These are phyloP conservation scores for Aphanomyces cochlioides DNA, from an alignment of 352 stramenopile genomes.

Conservation along the genomic window DNA sequence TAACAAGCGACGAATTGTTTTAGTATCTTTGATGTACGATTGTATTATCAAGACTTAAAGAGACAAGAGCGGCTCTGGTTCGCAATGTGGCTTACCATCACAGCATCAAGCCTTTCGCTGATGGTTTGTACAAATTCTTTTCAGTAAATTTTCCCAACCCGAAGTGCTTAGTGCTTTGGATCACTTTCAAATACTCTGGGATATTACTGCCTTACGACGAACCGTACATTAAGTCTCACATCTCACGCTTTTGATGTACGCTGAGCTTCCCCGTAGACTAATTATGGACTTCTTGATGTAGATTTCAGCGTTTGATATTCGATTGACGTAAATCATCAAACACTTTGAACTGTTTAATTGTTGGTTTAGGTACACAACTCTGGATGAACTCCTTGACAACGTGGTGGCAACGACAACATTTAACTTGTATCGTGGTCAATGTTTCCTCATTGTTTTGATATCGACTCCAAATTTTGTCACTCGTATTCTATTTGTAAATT, in stretches of 20 bases:
- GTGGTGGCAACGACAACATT: constrained; percentile 4
- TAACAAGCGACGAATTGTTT: neutral
- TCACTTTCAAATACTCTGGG: neutral
- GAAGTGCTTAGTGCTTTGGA: constrained; percentile 1
- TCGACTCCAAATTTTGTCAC: neutral
- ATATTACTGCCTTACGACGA: neutral
- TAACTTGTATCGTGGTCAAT: constrained; percentile 14
- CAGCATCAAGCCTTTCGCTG: neutral
- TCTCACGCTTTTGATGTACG: neutral
- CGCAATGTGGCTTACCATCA: neutral
- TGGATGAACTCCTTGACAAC: neutral
- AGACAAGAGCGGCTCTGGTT: neutral
- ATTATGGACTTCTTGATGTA: neutral
- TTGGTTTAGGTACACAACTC: neutral
- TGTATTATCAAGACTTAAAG: neutral
- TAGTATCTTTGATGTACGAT: neutral
- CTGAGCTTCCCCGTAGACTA: neutral
- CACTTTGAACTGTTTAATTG: neutral
- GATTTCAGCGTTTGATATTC: neutral
- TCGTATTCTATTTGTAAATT: neutral
- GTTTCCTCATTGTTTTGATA: constrained; percentile 3
- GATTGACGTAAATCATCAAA: neutral
- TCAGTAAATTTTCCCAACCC: neutral
- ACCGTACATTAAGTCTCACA: neutral
- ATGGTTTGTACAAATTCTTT: neutral